Evolutionary conservation across 2,329 filamentous ascomycete genomes (phyloP), one percentile per base, ranked within the genome.

Genomic region (Talaromyces sp.): DNA sequence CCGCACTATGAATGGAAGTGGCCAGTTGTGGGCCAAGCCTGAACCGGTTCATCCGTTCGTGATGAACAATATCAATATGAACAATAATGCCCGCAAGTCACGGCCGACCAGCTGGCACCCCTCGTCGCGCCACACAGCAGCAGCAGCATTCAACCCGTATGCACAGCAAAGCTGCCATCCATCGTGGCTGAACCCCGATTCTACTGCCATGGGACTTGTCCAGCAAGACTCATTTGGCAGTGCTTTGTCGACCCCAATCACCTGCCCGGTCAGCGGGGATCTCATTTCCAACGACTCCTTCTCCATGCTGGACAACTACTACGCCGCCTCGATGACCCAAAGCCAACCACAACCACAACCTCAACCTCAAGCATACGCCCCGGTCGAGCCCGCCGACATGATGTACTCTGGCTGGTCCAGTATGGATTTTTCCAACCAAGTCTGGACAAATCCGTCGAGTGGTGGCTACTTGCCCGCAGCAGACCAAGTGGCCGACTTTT

Each of bases 61-160:
- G 19, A 26, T 41, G 24, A 27, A 27, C 26, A 27, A 6, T 6
- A 27, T 27, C 26, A 13, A 14, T 3, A 14, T 35, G 32, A 35
- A 35, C 14, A n/a, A 35, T 29, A 29, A n/a, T 46, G 73, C 43
- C 75, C 72, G 75, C 68, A 73, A 80, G 43, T 75, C 75, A 57
- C 83, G 89, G 49, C 89, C 89, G 6, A 78, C 90, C 52, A 91
- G 89, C 78, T 92, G 89, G 89, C 89, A 92, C 71, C 87, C 89
- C 2, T 83, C 84, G 24, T 84, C 87, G 10, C 80, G 84, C 61
- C 72, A 74, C 60, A 6, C 26, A 35, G 32, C 32, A 35, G 32
- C 32, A 35, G 50, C 41, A 29, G 24, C 55, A 24, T 61, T 58
- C 55, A 29, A 52, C 8, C 38, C 24, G n/a, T 57, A 60, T 21